Evolutionary conservation across 208 protist genomes (phyloP).

Genomic region (Blastocrithidia nonstop): DNA sequence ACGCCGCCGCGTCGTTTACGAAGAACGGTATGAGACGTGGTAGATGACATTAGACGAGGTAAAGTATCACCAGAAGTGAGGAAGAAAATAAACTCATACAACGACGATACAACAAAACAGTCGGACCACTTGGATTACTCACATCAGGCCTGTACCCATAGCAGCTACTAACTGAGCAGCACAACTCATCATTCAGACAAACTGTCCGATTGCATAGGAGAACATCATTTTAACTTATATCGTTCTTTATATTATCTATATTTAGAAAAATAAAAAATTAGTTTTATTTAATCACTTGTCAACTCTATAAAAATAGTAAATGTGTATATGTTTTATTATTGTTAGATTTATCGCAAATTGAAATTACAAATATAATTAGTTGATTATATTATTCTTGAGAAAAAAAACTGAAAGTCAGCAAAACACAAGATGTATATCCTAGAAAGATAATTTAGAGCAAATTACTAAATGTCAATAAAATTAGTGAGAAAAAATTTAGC

Average conservation of each 20-base stretch:
- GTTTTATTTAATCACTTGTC: background rate
- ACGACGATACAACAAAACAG: constrained; percentile 19
- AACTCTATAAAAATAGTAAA: background rate
- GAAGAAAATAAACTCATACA: constrained; percentile 22
- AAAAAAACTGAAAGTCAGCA: too few species aligned
- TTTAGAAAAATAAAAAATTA: background rate
- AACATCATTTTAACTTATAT: constrained; percentile 8
- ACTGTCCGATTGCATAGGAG: constrained; percentile 26
- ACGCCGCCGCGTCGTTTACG: constrained; percentile 15
- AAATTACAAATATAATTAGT: too few species aligned
- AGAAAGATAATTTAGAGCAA: too few species aligned
- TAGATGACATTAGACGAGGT: constrained; percentile 47
- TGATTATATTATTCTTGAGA: too few species aligned
- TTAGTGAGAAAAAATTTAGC: too few species aligned
- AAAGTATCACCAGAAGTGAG: constrained; percentile 52
- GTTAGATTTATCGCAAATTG: background rate
- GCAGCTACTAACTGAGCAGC: constrained; percentile 26
- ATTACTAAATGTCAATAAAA: too few species aligned
- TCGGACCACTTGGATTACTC: constrained; percentile 36
- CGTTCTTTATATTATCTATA: background rate
- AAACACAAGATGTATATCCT: too few species aligned
- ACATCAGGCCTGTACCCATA: constrained; percentile 34
- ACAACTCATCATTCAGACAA: constrained; percentile 38
- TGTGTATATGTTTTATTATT: background rate
- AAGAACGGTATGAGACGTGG: constrained; percentile 40